phyloP scores from a whole-genome alignment of 768 basidiomycete genomes.

The Suillus tomentosus region DNA sequence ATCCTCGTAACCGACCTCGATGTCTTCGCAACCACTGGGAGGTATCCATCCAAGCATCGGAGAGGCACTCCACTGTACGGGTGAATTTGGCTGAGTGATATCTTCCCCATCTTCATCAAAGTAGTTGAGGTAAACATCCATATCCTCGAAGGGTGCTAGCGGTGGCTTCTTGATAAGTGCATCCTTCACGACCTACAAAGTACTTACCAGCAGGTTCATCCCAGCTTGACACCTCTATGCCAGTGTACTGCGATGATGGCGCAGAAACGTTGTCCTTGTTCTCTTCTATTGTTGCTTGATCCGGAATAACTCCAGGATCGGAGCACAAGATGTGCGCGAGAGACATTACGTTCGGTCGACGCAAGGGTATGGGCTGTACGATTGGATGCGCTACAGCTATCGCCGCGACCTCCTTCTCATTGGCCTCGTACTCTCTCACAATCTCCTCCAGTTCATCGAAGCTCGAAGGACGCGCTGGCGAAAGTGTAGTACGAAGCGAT shows the following conservation, averaged over 20 bases:
- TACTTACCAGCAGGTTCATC: constrained; percentile 1
- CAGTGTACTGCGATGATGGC: neutral
- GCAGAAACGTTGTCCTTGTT: neutral
- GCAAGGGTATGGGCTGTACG: neutral
- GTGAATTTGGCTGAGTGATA: neutral
- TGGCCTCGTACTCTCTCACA: neutral
- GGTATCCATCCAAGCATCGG: constrained; percentile 29
- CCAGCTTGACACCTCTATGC: neutral
- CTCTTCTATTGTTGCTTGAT: too few relatives aligned
- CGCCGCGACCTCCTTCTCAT: neutral
- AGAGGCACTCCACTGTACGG: neutral
- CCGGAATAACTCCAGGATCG: too few relatives aligned
- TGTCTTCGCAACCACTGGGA: constrained; percentile 25
- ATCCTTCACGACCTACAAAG: neutral
- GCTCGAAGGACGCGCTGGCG: neutral
- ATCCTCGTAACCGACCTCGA: constrained; percentile 24
- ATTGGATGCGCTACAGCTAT: neutral
- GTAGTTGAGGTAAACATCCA: neutral
- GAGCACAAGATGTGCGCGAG: constrained; percentile 9
- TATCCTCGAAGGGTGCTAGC: neutral
- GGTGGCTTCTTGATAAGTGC: neutral
- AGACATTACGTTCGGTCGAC: constrained; percentile 14
- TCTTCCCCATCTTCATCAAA: neutral
- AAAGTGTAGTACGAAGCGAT: neutral
- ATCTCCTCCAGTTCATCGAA: neutral